Percentiles rank a stretch among this genome's conserved stretches.
Evolutionary conservation across 2,329 filamentous ascomycete genomes (phyloP).

Genomic region (Fusarium decemcellulare): DNA sequence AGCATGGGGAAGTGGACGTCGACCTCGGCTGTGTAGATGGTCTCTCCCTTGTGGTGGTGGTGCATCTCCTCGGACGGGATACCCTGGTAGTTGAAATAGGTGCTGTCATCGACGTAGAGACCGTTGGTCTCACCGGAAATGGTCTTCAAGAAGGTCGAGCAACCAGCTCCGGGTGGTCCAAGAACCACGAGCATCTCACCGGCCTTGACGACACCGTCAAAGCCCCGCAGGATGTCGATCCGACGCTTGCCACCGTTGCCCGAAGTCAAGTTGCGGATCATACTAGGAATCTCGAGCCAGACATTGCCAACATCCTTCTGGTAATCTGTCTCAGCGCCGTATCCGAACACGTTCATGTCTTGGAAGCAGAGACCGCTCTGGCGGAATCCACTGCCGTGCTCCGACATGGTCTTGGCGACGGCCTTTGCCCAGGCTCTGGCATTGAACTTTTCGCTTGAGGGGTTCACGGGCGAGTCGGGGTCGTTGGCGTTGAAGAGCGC

Average conservation of each 20-base stretch:
- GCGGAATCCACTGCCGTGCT: conserved; percentile 47
- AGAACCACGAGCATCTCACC: conserved; percentile 82
- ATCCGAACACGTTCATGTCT: conserved; percentile 61
- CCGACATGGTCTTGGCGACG: conserved; percentile 41
- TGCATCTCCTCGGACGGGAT: conserved; percentile 80
- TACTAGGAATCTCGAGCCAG: conserved; percentile 45
- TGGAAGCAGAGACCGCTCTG: conserved; percentile 57
- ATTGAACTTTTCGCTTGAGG: conserved; percentile 63
- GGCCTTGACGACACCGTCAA: conserved; percentile 75
- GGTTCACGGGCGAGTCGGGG: conserved; percentile 62
- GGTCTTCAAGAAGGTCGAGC: conserved; percentile 85
- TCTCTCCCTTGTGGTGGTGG: conserved; percentile 80
- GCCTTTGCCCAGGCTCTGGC: conserved; percentile 57
- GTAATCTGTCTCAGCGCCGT: conserved; percentile 63
- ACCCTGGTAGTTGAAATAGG: conserved; percentile 80
- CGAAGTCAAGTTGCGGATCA: conserved; percentile 8
- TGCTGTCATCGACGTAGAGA: conserved; percentile 75
- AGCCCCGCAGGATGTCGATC: conserved; percentile 68
- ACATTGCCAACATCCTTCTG: conserved; percentile 59
- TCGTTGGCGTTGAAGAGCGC: conserved; percentile 34
- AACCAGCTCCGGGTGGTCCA: conserved; percentile 77
- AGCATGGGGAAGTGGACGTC: conserved; percentile 63
- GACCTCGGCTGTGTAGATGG: conserved; percentile 86
- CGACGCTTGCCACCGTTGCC: conserved; percentile 30
- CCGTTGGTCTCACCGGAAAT: conserved; percentile 85